phyloP scores from a whole-genome alignment of 2,329 filamentous ascomycete genomes.

The Pyrenophora teres region DNA sequence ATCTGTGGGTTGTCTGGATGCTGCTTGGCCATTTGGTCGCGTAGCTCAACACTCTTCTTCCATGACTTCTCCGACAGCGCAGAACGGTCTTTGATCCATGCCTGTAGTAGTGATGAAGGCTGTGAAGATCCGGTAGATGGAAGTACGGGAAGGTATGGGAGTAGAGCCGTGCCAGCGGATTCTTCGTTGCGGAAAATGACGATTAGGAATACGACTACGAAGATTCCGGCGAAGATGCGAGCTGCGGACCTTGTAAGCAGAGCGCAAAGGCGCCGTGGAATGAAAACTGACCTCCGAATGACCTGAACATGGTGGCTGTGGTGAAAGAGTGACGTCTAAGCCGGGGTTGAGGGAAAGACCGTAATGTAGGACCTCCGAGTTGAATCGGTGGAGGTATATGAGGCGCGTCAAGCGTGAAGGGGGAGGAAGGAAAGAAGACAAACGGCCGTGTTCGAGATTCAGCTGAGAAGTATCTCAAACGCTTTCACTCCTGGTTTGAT shows the following conservation, averaged over 20 bases:
- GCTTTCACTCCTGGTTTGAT: background rate
- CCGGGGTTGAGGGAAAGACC: conserved; percentile 1
- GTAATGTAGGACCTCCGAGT: conserved; percentile 13
- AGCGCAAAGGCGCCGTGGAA: background rate
- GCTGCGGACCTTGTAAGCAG: conserved; percentile 18
- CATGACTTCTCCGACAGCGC: conserved; percentile 38
- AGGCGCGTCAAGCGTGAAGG: conserved; percentile 2
- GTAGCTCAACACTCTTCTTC: conserved; percentile 35
- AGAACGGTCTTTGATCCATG: conserved; percentile 37
- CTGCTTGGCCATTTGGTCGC: conserved; percentile 31
- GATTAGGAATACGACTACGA: conserved; percentile 33
- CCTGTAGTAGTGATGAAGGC: conserved; percentile 22
- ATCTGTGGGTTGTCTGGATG: conserved; percentile 38
- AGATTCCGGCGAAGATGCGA: conserved; percentile 26
- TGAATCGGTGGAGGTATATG: conserved; percentile 15
- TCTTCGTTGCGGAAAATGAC: conserved; percentile 34
- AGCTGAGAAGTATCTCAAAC: background rate
- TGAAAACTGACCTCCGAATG: conserved; percentile 25
- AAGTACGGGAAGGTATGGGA: conserved; percentile 31
- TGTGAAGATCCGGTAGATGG: conserved; percentile 17
- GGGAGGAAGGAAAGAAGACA: background rate
- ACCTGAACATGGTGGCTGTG: conserved; percentile 22
- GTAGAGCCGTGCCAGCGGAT: conserved; percentile 23
- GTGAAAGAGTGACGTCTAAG: conserved; percentile 2
- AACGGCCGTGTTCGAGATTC: background rate